Conservation (phyloP, 805 yeast genomes). For the Ascoidea rubescens region DNA sequence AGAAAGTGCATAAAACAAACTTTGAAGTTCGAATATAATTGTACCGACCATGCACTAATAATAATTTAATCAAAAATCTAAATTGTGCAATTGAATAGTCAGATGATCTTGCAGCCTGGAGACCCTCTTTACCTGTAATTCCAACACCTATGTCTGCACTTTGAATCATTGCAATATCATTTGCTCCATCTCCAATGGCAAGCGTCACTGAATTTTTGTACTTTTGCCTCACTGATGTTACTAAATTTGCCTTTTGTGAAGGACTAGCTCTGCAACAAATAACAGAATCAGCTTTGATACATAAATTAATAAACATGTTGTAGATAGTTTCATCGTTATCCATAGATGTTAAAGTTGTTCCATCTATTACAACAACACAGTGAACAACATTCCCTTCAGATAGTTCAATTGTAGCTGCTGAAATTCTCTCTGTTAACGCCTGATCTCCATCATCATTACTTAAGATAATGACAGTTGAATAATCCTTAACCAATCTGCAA, state of each 20-base stretch:
- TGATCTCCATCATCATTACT: slow-evolving; percentile 43
- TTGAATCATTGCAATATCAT: slow-evolving; percentile 98
- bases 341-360: slow-evolving; percentile 63
- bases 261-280: slow-evolving; percentile 96
- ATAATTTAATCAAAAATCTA: slow-evolving; percentile 63
- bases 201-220: slow-evolving; percentile 64
- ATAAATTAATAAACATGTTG: slow-evolving; percentile 70
- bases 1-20: slow-evolving; percentile 85
- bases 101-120: slow-evolving; percentile 91
- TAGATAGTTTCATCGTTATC: slow-evolving; percentile 63
- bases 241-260: slow-evolving; percentile 89
- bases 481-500: slow-evolving; percentile 85
- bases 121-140: slow-evolving; percentile 92
- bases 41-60: slow-evolving; percentile 92
- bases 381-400: slow-evolving; percentile 74
- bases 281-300: slow-evolving; percentile 80
- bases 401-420: slow-evolving; percentile 64
- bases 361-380: slow-evolving; percentile 89
- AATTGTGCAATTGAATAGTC: slow-evolving; percentile 95
- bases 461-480: slow-evolving; percentile 74
- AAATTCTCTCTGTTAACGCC: slow-evolving; percentile 34
- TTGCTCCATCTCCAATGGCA: slow-evolving; percentile 98
- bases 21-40: slow-evolving; percentile 86
- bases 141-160: slow-evolving; percentile 98
- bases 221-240: slow-evolving; percentile 59